Evolutionary conservation across 768 basidiomycete genomes (phyloP).

Genomic region (Candolleomyces efflorescens): DNA sequence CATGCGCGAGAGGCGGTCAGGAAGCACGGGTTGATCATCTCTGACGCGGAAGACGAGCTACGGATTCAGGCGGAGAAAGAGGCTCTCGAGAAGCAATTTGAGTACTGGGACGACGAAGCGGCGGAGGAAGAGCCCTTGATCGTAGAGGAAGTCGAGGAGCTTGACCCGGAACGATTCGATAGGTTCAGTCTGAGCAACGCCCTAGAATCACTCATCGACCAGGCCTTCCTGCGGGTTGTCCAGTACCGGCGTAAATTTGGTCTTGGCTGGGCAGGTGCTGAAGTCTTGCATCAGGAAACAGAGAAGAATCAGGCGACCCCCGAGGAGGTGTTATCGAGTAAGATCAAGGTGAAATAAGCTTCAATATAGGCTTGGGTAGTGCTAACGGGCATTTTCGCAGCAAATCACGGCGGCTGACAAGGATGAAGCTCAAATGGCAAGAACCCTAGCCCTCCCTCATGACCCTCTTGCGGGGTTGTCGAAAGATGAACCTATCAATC

Average conservation of each 20-base stretch:
- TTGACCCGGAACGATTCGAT: slow-evolving; percentile 44
- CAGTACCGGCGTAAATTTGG: slow-evolving; percentile 46
- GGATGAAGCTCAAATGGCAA: slow-evolving; percentile 34
- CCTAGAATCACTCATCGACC: slow-evolving; percentile 56
- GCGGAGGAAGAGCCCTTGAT: slow-evolving; percentile 8
- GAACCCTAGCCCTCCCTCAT: slow-evolving; percentile 44
- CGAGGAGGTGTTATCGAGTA: slow-evolving; percentile 33
- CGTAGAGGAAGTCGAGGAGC: slow-evolving; percentile 22
- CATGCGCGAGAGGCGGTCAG: slow-evolving; percentile 45
- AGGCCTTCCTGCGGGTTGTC: slow-evolving; percentile 50
- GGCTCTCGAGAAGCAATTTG: slow-evolving; percentile 22
- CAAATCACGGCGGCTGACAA: slow-evolving; percentile 32
- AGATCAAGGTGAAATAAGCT: slow-evolving; percentile 25
- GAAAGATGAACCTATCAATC: slow-evolving; percentile 40
- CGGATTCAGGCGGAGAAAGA: slow-evolving; percentile 29
- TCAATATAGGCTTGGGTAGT: background rate
- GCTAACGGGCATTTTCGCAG: background rate
- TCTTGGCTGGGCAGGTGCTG: slow-evolving; percentile 70
- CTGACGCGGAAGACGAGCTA: slow-evolving; percentile 39
- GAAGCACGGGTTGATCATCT: slow-evolving; percentile 43
- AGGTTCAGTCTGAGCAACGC: slow-evolving; percentile 61
- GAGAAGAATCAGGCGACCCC: slow-evolving; percentile 40
- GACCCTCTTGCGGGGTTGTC: slow-evolving; percentile 45
- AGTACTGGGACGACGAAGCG: slow-evolving; percentile 20
- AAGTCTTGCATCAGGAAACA: slow-evolving; percentile 42